Evolutionary conservation across 169 alveolate genomes (phyloP), one percentile per base, ranked within the genome.

Genomic region (Plasmodium vivax): DNA sequence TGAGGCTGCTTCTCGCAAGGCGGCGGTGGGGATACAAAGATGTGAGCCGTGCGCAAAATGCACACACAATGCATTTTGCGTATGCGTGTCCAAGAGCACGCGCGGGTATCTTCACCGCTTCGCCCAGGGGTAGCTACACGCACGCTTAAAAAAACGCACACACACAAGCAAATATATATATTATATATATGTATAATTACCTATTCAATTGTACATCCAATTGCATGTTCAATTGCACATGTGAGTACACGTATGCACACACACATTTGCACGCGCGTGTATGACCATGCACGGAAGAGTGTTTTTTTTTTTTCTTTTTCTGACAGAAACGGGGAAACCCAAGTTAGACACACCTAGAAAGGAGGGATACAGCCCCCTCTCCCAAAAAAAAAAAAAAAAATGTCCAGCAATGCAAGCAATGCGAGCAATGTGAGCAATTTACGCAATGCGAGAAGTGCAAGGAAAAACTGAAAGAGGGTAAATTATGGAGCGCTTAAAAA

Each of bases 181-280:
- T n/a, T 45, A 80, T 80, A 80, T 14, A 80, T 38, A 43, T 45
- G 45, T 80, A 80, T 45, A 80, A 41, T 41, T n/a, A n/a, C n/a
- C n/a, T n/a, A n/a, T n/a, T n/a, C n/a, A n/a, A n/a, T n/a, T n/a
- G n/a, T n/a, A n/a, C 27, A 80, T 14, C 6, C 0, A 4, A 47
- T 47, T 80, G 43, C 45, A 43, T 80, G 45, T 12, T 27, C 5
- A 80, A 74, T 30, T 23, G 32, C 74, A 1, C 74, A 58, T 23
- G n/a, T 23, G 32, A 3, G 32, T 58, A 58, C 10, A 16, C 74
- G 74, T 58, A 58, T 58, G 74, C 74, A 19, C 74, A 58, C 32
- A 23, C 32, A 23, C 32, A 58, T 58, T 58, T 16, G 32, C 74
- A 5, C 32, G 74, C 2, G 74, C 32, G n/a, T 16, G 23, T 58